A percentile compares a stretch with the other conserved stretches of the same genome.
These are phyloP conservation scores for Chaetomiaceae sp. DNA, from an alignment of 2,329 filamentous ascomycete genomes.

Conservation along the genomic window DNA sequence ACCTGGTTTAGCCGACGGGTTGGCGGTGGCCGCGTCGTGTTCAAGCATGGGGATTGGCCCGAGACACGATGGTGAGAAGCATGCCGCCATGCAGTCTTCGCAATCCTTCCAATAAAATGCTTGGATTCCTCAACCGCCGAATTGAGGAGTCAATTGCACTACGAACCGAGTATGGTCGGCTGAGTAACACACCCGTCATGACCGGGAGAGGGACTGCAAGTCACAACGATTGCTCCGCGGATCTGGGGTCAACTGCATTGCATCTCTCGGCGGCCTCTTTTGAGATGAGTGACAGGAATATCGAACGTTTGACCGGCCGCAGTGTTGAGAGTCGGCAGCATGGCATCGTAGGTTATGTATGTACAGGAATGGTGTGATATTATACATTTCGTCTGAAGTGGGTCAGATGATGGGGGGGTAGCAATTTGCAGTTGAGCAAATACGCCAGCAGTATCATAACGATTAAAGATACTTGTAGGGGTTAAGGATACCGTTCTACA, in stretches of 20 bases:
- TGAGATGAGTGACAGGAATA: neutral
- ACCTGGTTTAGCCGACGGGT: constrained; percentile 10
- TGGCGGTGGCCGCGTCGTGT: too few species aligned
- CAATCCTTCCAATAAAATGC: constrained; percentile 15
- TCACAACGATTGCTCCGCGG: neutral
- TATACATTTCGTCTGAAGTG: neutral
- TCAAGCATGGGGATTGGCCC: constrained; percentile 15
- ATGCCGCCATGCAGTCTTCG: constrained; percentile 18
- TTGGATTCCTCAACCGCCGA: neutral
- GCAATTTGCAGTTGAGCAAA: neutral
- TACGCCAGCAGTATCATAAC: neutral
- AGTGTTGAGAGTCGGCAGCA: neutral
- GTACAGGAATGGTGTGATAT: neutral
- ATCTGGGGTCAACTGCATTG: neutral
- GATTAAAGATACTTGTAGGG: constrained; percentile 91
- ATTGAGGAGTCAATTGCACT: neutral
- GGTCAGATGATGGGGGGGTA: neutral
- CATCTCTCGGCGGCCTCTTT: neutral
- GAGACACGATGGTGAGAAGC: constrained; percentile 3
- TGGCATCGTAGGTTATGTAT: neutral
- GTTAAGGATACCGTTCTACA: constrained; percentile 95
- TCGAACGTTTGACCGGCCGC: neutral
- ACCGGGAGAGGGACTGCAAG: neutral
- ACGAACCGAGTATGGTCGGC: neutral
- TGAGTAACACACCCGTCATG: neutral